A percentile compares a stretch with the other conserved stretches of the same genome.
Conservation (phyloP, 225 moss, liverwort and hornwort genomes). For the Climacium dendroides region DNA sequence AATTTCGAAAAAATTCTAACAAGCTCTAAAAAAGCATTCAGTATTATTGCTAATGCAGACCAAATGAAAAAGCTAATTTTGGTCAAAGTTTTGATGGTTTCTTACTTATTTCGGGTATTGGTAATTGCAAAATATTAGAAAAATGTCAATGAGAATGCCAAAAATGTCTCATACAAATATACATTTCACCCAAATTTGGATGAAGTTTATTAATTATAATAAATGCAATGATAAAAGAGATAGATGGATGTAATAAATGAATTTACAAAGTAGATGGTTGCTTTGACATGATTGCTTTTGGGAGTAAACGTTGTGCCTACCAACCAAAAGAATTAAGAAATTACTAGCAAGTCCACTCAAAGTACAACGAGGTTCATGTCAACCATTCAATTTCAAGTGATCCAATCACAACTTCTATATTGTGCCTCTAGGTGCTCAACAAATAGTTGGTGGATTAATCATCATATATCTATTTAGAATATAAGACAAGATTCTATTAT, state of each 20-base stretch:
- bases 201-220: not conserved
- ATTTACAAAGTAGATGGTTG: not conserved
- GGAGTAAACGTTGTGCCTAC: rapidly evolving
- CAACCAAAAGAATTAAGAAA: too few relatives aligned
- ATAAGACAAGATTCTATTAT: not conserved
- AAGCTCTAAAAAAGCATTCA: too few relatives aligned
- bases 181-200: not conserved
- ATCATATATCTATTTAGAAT: not conserved
- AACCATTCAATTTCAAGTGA: not conserved
- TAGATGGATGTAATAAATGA: not conserved
- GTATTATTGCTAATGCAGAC: not conserved
- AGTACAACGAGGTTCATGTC: not conserved
- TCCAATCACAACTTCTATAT: not conserved
- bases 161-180: rapidly evolving
- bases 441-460: not conserved
- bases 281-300: not conserved
- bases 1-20: too few relatives aligned
- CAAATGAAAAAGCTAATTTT: not conserved
- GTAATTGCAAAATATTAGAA: rapidly evolving
- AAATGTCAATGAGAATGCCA: not conserved
- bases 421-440: rapidly evolving
- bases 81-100: not conserved
- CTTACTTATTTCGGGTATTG: not conserved
- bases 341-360: rapidly evolving
- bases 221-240: not conserved